Conservation (phyloP, 257 asterid species). For the Solanum rostratum region DNA sequence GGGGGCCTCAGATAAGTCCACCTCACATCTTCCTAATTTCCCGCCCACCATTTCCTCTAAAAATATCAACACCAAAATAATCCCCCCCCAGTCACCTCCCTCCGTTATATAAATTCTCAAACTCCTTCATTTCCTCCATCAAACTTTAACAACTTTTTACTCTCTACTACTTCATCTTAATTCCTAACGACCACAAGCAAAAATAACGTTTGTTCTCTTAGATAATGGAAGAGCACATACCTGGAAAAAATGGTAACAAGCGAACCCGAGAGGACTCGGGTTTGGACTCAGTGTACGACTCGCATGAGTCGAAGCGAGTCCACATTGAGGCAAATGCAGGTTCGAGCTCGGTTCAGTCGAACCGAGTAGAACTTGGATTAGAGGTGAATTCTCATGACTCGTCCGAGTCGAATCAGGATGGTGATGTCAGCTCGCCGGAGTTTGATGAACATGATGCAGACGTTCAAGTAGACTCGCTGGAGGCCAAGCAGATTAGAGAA, state of each 20-base stretch:
- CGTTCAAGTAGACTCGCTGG: background rate
- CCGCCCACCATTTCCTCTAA: background rate
- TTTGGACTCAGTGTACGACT: background rate
- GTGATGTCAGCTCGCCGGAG: background rate
- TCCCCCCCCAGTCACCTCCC: background rate
- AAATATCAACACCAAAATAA: background rate
- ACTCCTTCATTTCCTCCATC: background rate
- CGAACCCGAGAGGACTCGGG: constrained; percentile 16
- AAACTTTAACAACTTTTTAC: background rate
- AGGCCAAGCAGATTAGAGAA: background rate
- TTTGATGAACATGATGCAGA: background rate
- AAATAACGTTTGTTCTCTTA: background rate
- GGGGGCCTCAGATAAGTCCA: background rate
- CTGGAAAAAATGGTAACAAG: background rate
- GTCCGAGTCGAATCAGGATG: background rate
- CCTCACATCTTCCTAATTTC: background rate
- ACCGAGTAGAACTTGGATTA: background rate
- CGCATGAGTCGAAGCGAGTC: constrained; percentile 5
- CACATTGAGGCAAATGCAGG: background rate
- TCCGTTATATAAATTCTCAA: background rate
- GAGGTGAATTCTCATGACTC: background rate
- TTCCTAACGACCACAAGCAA: background rate
- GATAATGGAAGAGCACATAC: constrained; percentile 3
- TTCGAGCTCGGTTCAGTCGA: background rate
- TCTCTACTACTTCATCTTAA: background rate